phyloP scores from a whole-genome alignment of 2,329 filamentous ascomycete species.

The Trichoderma sp. region DNA sequence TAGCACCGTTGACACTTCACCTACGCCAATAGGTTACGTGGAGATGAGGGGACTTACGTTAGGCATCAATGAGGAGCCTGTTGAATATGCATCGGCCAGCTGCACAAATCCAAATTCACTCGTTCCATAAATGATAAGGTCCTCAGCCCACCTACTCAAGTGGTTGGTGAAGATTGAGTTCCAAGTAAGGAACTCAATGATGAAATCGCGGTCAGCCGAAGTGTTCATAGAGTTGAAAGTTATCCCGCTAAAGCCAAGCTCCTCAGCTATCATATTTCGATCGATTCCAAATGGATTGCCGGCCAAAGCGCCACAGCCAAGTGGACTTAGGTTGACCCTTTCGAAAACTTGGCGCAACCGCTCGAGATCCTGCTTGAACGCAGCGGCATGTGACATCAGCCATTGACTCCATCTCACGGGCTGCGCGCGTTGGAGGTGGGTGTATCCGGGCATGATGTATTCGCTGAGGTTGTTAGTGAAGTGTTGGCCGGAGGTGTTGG shows the following conservation, averaged over 20 bases:
- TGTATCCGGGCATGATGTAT: conserved; percentile 84
- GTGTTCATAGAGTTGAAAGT: conserved; percentile 78
- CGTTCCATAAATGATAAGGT: conserved; percentile 77
- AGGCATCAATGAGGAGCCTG: not conserved
- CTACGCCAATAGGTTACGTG: too few relatives aligned
- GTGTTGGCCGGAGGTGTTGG: not conserved
- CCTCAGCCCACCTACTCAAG: conserved; percentile 78
- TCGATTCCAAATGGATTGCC: conserved; percentile 85
- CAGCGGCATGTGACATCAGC: conserved; percentile 37
- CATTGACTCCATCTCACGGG: conserved; percentile 63
- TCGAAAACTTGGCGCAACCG: conserved; percentile 45
- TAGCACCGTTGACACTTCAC: too few relatives aligned
- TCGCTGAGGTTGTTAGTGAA: conserved; percentile 43
- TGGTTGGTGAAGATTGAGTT: conserved; percentile 77
- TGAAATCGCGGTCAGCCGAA: conserved; percentile 79
- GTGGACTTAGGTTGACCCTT: conserved; percentile 71
- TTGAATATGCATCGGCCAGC: conserved; percentile 75
- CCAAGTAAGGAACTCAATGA: conserved; percentile 82
- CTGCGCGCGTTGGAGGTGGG: conserved; percentile 80
- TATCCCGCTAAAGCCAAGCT: conserved; percentile 78
- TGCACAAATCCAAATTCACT: conserved; percentile 76
- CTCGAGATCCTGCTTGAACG: not conserved
- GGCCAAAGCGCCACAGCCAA: conserved; percentile 77
- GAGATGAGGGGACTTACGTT: not conserved
- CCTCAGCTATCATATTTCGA: conserved; percentile 73